Evolutionary conservation across 495 filamentous ascomycete species (phyloP).

Genomic region (Xylaria bambusicola): DNA sequence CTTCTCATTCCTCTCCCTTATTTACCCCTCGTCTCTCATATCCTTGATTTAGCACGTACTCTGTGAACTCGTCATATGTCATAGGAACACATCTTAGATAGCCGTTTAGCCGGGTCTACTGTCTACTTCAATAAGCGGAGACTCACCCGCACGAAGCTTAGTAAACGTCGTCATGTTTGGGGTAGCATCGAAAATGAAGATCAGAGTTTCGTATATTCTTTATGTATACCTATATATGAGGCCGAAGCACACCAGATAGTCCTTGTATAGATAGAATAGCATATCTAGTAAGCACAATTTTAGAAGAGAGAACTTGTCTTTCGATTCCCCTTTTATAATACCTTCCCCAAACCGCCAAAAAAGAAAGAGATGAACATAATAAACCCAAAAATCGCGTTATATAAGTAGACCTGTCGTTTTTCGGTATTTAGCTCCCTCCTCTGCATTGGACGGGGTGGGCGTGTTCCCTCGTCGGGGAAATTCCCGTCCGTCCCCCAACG

Average conservation of each 20-base stretch:
- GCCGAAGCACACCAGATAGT: background rate
- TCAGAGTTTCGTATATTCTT: background rate
- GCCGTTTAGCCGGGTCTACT: slow-evolving; percentile 58
- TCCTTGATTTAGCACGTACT: slow-evolving; percentile 44
- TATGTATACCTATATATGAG: slow-evolving; percentile 12
- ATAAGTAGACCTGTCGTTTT: background rate
- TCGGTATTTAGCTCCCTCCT: slow-evolving; percentile 7
- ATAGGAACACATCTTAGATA: slow-evolving; percentile 72
- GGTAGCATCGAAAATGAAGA: slow-evolving; percentile 9
- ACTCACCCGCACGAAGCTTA: slow-evolving; percentile 57
- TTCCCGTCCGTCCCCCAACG: slow-evolving; percentile 20
- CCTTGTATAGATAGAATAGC: no score
- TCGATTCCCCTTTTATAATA: background rate
- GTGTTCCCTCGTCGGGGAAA: slow-evolving; percentile 26
- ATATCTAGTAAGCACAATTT: no score
- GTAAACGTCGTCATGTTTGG: slow-evolving; percentile 68
- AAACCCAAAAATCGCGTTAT: background rate
- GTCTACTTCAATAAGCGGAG: slow-evolving; percentile 62
- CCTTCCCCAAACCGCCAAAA: background rate
- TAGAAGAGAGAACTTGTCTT: no score
- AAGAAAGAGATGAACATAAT: no score
- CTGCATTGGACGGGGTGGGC: slow-evolving; percentile 15
- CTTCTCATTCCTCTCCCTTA: background rate
- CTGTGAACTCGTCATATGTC: slow-evolving; percentile 75
- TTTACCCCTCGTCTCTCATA: background rate